These are phyloP conservation scores for Sugiyamaella japonica DNA, from an alignment of 1,139 yeast species.

Conservation along the genomic window DNA sequence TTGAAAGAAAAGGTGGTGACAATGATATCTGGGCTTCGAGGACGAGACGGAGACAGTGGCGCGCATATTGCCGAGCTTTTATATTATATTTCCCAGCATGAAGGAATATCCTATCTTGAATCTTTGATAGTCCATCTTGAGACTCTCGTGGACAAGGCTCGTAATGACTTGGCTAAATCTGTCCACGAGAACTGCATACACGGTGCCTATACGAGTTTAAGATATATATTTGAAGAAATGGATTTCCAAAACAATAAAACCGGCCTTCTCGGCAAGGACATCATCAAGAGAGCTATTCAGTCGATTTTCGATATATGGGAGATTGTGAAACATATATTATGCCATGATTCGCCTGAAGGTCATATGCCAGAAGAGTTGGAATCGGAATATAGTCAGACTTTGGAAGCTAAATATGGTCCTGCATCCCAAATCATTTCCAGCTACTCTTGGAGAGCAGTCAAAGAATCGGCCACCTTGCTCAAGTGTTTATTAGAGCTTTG, in stretches of 20 bases:
- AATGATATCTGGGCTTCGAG: conserved; percentile 57
- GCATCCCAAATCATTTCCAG: conserved; percentile 64
- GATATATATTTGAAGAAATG: conserved; percentile 46
- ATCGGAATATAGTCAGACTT: conserved; percentile 38
- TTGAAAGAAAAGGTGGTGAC: conserved; percentile 45
- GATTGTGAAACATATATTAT: conserved; percentile 53
- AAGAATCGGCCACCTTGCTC: conserved; percentile 65
- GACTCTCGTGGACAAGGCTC: conserved; percentile 37
- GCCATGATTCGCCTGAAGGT: conserved; percentile 71
- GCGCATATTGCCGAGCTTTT: conserved; percentile 61
- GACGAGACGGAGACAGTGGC: conserved; percentile 80
- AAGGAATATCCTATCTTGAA: conserved; percentile 18
- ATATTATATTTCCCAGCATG: conserved; percentile 35
- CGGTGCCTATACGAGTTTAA: conserved; percentile 62
- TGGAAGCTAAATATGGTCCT: conserved; percentile 48
- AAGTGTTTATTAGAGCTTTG: conserved; percentile 44
- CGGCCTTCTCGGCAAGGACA: not conserved
- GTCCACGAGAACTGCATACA: conserved; percentile 56
- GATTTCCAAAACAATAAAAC: conserved; percentile 21
- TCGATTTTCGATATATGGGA: conserved; percentile 52
- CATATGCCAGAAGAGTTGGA: conserved; percentile 50
- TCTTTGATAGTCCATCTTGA: conserved; percentile 40
- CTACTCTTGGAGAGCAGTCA: conserved; percentile 83
- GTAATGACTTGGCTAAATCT: conserved; percentile 43
- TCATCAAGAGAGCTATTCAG: conserved; percentile 32